These are phyloP conservation scores for Clonostachys chloroleuca DNA, from an alignment of 2,329 filamentous ascomycete genomes.

Conservation along the genomic window DNA sequence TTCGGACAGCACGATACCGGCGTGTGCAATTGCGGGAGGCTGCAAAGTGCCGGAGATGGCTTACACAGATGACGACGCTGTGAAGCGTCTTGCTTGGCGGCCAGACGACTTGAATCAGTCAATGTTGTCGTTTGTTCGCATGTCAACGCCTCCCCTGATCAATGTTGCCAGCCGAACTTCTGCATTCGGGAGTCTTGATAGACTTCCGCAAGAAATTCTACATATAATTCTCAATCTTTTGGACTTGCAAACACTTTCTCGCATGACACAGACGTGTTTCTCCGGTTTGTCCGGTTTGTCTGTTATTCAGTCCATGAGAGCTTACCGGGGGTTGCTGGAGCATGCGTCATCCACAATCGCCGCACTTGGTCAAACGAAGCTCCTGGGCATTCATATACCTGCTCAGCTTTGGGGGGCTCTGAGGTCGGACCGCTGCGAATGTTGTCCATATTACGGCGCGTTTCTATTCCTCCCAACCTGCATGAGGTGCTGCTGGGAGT, in stretches of 20 bases:
- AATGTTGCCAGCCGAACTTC: neutral
- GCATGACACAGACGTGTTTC: neutral
- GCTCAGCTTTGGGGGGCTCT: neutral
- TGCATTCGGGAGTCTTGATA: neutral
- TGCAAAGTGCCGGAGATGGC: too few relatives aligned
- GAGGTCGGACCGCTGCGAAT: neutral
- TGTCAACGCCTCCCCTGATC: neutral
- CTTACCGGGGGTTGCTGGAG: neutral
- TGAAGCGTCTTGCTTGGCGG: too few relatives aligned
- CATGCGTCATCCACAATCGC: neutral
- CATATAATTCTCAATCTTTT: neutral
- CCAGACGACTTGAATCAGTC: too few relatives aligned
- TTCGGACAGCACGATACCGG: too few relatives aligned
- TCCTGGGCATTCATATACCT: neutral
- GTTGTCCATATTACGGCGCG: neutral
- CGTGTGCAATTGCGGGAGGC: too few relatives aligned
- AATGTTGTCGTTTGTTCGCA: too few relatives aligned
- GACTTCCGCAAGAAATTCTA: conserved; percentile 1
- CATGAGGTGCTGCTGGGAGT: conserved; percentile 1
- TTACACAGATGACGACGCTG: too few relatives aligned
- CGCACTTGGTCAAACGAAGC: neutral
- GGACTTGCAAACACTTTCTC: neutral
- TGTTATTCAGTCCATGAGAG: neutral
- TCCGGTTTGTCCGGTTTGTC: neutral
- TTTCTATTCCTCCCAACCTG: neutral